Percentiles rank a stretch among this genome's conserved stretches.
Conservation (phyloP, 176 grass and related monocot species). For the Phragmites australis region DNA sequence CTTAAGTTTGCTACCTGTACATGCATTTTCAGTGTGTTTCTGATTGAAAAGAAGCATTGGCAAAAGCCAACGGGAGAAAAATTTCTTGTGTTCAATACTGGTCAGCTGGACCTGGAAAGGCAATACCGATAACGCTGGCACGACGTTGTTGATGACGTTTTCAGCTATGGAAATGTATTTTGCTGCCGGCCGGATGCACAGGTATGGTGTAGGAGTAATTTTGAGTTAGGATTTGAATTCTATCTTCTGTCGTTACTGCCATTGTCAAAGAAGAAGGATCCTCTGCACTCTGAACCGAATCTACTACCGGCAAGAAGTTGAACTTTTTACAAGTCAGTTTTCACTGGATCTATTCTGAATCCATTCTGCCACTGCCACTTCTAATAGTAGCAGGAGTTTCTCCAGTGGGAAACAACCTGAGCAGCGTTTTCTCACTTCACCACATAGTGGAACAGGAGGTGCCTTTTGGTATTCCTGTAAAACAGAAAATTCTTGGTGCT, state of each 20-base stretch:
- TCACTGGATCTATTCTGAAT: not conserved
- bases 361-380: not conserved
- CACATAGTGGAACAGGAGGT: too few species aligned
- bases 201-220: not conserved
- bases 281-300: not conserved
- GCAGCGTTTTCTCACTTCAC: not conserved
- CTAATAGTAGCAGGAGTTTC: not conserved
- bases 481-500: not conserved
- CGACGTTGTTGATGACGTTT: not conserved
- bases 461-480: not conserved
- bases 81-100: not conserved
- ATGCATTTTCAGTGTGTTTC: not conserved
- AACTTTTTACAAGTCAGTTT: not conserved
- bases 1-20: not conserved
- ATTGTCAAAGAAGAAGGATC: constrained; percentile 31
- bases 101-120: not conserved
- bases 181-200: not conserved
- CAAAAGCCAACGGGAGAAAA: not conserved
- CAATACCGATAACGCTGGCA: not conserved
- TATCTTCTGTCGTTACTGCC: constrained; percentile 3
- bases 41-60: not conserved
- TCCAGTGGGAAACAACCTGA: not conserved
- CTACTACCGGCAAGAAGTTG: not conserved
- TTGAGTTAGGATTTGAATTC: not conserved
- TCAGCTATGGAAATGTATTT: not conserved